Percentiles rank a stretch among this genome's conserved stretches.
These are phyloP conservation scores for Raffaelea ambrosiae DNA, from an alignment of 2,329 filamentous ascomycete species.

Conservation along the genomic window DNA sequence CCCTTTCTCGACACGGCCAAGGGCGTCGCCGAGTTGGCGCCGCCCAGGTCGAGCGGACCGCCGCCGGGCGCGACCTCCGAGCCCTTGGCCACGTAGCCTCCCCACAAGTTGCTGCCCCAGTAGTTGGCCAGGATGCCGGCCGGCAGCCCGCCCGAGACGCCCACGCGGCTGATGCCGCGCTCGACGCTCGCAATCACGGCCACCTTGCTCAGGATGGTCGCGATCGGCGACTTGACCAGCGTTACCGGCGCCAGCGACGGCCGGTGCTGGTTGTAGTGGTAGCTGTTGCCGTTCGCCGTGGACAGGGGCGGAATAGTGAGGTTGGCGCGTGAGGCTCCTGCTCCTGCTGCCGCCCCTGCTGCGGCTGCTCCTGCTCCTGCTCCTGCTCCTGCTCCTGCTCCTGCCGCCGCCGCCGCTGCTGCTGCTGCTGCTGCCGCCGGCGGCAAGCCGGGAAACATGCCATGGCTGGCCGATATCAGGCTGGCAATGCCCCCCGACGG, in stretches of 20 bases:
- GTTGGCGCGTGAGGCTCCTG: no score
- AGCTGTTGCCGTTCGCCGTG: no score
- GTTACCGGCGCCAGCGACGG: conserved; percentile 64
- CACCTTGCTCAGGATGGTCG: conserved; percentile 78
- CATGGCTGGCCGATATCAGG: conserved; percentile 78
- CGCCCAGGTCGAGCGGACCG: neutral
- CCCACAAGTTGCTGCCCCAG: conserved; percentile 85
- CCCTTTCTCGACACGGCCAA: no score
- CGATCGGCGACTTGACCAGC: conserved; percentile 70
- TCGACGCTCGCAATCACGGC: conserved; percentile 78
- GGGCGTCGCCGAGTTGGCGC: no score
- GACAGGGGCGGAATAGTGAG: no score
- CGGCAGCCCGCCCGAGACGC: conserved; percentile 64
- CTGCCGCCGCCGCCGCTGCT: neutral
- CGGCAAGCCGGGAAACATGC: conserved; percentile 66
- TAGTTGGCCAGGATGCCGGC: conserved; percentile 85
- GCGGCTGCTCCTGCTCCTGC: no score
- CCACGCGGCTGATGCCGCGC: conserved; percentile 51
- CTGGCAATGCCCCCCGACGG: conserved; percentile 65
- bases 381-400: neutral
- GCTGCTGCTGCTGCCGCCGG: neutral
- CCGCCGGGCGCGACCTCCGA: neutral
- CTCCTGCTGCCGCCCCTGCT: no score
- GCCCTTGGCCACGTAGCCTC: conserved; percentile 19
- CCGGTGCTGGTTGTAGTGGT: no score